Base-by-base conservation (phyloP, 2,329 filamentous ascomycete genomes). In the Rutstroemia sp. region DNA sequence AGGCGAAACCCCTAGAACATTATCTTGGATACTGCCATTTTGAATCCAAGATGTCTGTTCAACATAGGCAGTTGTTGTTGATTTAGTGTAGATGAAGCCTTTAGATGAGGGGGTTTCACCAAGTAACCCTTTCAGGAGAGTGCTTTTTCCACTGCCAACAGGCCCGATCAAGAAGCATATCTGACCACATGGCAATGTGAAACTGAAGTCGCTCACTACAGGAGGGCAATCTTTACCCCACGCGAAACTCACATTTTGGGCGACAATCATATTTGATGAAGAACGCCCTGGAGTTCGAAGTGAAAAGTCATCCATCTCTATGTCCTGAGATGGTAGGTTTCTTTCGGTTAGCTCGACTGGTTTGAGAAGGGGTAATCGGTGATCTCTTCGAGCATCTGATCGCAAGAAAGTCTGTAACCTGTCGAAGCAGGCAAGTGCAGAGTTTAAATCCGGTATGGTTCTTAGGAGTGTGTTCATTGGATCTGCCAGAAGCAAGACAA, bases 31-130 rank as follows among this genome's bases (percentile, higher is more conserved):
- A 0, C 71, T 73, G 1, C 64, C 68, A 56, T 78, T 78, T 4
- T 69, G 67, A 4, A 78, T 69, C 75, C 76, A 79, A 0, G 76
- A 71, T 1, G 63, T 67, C 58, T 79, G 76, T 45, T 73, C 71
- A 45, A 74, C 76, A 58, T 74, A 78, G 0, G 71, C 73, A 8
- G 71, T 61, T 25, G 52, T 53, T 5, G 42, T 46, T 5, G 48
- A 51, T 27, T 58, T 57, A 8, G 54, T 61, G 40, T 63, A 64
- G 5, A 68, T 58, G 38, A 64, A 64, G 0, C 66, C 66, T 48
- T 66, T 52, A 6, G 57, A 58, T 1, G 59, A 60, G 4, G 62
- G 57, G 4, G 62, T 66, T 53, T 66, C 66, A 12, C 67, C 63
- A 12, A 70, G 60, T n/a, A 71, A 47, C 14, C 64, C 61, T 57